A percentile compares a stretch with the other conserved stretches of the same genome.
Evolutionary conservation across 108 stramenopile genomes (phyloP).

Genomic region (Chaetoceros muelleri): DNA sequence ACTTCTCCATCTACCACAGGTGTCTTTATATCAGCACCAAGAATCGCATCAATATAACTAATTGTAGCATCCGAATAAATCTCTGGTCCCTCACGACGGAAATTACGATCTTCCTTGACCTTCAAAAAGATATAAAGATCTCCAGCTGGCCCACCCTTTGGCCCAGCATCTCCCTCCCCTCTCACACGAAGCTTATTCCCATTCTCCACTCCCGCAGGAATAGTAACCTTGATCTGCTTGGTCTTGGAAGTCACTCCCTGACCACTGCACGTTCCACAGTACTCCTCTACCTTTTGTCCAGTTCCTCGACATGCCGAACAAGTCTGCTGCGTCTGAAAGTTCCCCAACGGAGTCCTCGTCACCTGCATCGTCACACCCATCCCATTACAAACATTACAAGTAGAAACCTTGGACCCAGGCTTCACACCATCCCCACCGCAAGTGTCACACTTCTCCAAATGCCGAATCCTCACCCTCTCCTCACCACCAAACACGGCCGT

Average conservation of each 20-base stretch:
- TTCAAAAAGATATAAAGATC: constrained; percentile 94
- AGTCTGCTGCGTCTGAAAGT: constrained; percentile 92
- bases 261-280: constrained; percentile 89
- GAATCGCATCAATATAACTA: constrained; percentile 89
- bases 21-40: constrained; percentile 84
- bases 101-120: constrained; percentile 82
- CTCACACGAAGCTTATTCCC: constrained; percentile 94
- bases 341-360: constrained; percentile 90
- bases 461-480: constrained; percentile 90
- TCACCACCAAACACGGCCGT: constrained; percentile 93
- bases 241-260: constrained; percentile 87
- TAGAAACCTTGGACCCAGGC: constrained; percentile 67
- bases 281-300: constrained; percentile 87
- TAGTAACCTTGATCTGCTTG: constrained; percentile 92
- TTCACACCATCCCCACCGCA: constrained; percentile 85
- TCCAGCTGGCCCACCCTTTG: constrained; percentile 87
- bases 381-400: constrained; percentile 82
- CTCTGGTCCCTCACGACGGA: constrained; percentile 91
- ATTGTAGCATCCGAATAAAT: constrained; percentile 85
- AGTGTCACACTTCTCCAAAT: constrained; percentile 85
- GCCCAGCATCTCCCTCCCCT: constrained; percentile 93
- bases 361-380: constrained; percentile 88
- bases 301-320: constrained; percentile 91
- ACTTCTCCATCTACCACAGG: constrained; percentile 93
- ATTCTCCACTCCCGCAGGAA: constrained; percentile 93